A percentile compares a stretch with the other conserved stretches of the same genome.
These are phyloP conservation scores for Stephania cephalantha DNA, from an alignment of 164 flowering plant species.

Conservation along the genomic window DNA sequence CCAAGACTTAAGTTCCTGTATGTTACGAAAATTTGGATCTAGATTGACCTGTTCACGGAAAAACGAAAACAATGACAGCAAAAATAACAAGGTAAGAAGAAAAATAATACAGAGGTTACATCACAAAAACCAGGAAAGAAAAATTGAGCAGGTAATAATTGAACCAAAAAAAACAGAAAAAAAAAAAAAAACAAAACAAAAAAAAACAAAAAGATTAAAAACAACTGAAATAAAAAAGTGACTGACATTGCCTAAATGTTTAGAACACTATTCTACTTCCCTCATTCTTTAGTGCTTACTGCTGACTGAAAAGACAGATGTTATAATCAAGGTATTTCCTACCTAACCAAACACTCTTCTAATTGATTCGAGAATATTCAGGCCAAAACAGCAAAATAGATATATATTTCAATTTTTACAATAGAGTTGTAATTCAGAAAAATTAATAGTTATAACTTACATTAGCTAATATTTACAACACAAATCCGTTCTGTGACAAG, in stretches of 20 bases:
- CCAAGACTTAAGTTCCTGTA: slow-evolving; percentile 85
- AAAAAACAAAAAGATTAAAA: too few relatives aligned
- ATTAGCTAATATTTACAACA: neutral
- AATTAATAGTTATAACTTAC: neutral
- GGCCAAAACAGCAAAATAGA: neutral
- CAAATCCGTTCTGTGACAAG: too few relatives aligned
- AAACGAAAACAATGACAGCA: neutral
- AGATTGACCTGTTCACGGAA: slow-evolving; percentile 62
- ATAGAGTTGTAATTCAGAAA: neutral
- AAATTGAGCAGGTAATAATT: too few relatives aligned
- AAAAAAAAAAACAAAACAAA: too few relatives aligned
- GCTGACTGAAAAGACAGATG: too few relatives aligned
- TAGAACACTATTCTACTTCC: too few relatives aligned
- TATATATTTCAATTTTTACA: too few relatives aligned
- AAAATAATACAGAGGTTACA: neutral
- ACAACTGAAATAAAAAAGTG: neutral
- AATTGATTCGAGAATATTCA: neutral
- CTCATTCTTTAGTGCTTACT: too few relatives aligned
- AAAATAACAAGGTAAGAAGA: neutral
- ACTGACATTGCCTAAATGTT: too few relatives aligned
- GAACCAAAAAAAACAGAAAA: too few relatives aligned
- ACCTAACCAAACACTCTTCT: neutral
- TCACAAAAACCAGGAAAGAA: neutral
- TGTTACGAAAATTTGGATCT: slow-evolving; percentile 79
- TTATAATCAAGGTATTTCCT: too few relatives aligned